Evolutionary conservation across 1,284 basidiomycete species (phyloP), one percentile per base, ranked within the genome.

Genomic region (Exobasidium cylindrosporum): DNA sequence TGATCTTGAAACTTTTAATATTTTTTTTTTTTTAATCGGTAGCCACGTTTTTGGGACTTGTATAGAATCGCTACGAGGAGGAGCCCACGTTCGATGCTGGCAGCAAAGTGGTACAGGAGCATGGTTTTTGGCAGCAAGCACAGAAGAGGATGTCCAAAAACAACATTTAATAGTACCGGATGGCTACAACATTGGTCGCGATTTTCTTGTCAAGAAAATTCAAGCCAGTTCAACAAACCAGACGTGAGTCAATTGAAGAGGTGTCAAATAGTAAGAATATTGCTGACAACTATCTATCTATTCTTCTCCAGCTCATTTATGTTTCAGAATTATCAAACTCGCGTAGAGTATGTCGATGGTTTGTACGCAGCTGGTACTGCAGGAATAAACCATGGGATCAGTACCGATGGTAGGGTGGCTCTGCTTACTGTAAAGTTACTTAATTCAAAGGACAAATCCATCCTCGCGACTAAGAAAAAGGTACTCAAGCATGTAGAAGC

Each of bases 321-420:
- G 64, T 57, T 59, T 28, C 67, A 61, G 5, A 81, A 72, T 1
- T 58, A 88, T 68, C 69, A 55, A 24, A 87, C 87, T 0, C 77
- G 77, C 3, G 83, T 83, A 1, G 60, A 82, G 68, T 82, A 82
- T 66, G 64, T 86, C 32, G 83, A 82, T 1, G 85, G 85, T 44
- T 81, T 87, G 23, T 82, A 88, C 62, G 73, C 83, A 23, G 68
- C 83, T 17, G 87, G 87, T 23, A 76, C 82, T 44, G 61, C 70
- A 24, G 86, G 86, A 72, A 82, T 83, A 46, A 83, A 83, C 66
- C 84, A 85, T 60, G 80, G 82, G 49, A 69, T 76, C 49, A 61
- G 68, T 23, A 65, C 73, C 53, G 73, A 76, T 50, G 73, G 73
- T 1, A 57, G 68, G 58, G 69, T 68, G 1, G 73, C 72, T 23